Base-by-base conservation (phyloP, 2,329 filamentous ascomycete species). In the Claviceps africana region DNA sequence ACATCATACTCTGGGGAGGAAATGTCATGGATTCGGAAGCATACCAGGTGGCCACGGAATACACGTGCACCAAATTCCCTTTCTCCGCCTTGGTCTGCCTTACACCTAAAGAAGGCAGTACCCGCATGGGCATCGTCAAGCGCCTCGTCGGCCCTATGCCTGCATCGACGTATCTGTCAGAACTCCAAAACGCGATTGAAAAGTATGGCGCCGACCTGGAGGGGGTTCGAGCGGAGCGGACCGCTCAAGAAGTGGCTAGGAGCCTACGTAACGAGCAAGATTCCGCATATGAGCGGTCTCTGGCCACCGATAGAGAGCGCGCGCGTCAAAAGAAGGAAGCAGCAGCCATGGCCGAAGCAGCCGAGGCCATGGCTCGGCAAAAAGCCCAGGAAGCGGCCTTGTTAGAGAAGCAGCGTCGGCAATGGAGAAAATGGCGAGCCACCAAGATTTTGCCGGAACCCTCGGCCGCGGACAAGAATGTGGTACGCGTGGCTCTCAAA, bases 21-120 rank as follows among this genome's bases (percentile, higher is more conserved):
- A 95, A 89, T 59, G 85, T 97, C 0, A 81, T 89, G 56, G 93
- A 98, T 65, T 85, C 88, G 3, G 93, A 98, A 70, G 88, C 91
- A 5, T 97, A 94, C 67, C 89, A 96, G 65, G 88, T 96, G 42
- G 82, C 89, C n/a, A 78, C 80, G 13, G 88, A 90, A 46, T 81
- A 97, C 56, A 83, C 83, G 59, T 93, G 87, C 67, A 95, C 88
- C 54, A 95, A 94, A 64, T 96, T 93, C 61, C 93, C 93, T 10
- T 97, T 95, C 64, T 83, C 86, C 0, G 88, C 85, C 15, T 69
- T 96, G 3, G 83, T 96, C 30, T 90, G 88, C 53, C 84, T 96
- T 57, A 95, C 90, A 0, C 89, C 90, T 0, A 84, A 85, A 58
- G 82, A 91, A 55, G 86, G 86, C 2, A 83, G 83, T 56, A 88